Evolutionary conservation across 2,329 filamentous ascomycete genomes (phyloP).

Genomic region (Trichoderma sp.): DNA sequence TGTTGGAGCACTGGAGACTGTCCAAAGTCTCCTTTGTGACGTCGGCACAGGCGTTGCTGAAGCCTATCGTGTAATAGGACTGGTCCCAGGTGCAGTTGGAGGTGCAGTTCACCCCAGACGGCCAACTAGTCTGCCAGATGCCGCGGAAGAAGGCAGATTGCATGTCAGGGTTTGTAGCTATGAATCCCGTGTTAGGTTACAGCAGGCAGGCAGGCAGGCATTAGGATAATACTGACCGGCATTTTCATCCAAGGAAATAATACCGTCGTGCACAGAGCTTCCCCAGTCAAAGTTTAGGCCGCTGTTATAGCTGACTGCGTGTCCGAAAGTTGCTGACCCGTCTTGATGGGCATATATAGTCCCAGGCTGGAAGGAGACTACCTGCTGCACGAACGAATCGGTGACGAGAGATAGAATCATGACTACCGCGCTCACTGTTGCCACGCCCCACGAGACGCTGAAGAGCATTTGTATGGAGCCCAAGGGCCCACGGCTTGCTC

Average conservation of each 20-base stretch:
- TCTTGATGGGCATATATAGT: neutral
- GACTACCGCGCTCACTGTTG: neutral
- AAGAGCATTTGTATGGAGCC: neutral
- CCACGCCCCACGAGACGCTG: neutral
- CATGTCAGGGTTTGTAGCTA: neutral
- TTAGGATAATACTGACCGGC: neutral
- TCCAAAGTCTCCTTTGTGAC: neutral
- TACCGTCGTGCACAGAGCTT: neutral
- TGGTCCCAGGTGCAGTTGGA: conserved; percentile 1
- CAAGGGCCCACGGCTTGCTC: neutral
- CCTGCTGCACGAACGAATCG: neutral
- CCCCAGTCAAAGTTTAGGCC: neutral
- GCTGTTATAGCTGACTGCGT: neutral
- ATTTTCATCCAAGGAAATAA: neutral
- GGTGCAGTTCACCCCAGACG: neutral
- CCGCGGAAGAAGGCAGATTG: neutral
- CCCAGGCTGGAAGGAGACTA: neutral
- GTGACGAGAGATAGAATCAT: neutral
- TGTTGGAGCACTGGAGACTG: neutral
- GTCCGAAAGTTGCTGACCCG: neutral
- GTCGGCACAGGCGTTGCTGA: neutral
- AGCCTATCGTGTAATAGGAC: neutral
- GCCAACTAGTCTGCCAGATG: neutral
- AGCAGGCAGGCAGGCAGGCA: neutral
- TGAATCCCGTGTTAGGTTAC: neutral